Base-by-base conservation (phyloP, 2,329 filamentous ascomycete genomes). In the Xylariaceae sp. region DNA sequence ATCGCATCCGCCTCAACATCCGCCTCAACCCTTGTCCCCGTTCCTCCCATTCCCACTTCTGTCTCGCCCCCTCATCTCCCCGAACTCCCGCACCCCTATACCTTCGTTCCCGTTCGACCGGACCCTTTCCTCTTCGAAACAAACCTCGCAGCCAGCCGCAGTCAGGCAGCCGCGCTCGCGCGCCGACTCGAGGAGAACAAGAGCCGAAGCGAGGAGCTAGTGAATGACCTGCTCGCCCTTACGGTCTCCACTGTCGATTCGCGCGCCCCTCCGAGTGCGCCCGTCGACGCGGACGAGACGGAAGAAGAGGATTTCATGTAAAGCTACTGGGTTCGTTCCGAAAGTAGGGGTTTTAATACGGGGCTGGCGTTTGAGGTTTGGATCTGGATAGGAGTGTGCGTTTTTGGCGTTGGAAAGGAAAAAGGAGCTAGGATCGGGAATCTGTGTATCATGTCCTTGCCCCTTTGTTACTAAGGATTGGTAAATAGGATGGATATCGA, bases 241-340 rank as follows among this genome's bases (percentile, higher is more conserved):
- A 68, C 67, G 11, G 62, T 69, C 11, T 62, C 63, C 3, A 67
- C 56, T 5, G 23, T 30, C 4, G 63, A 57, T 7, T 56, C 64
- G 37, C 59, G 50, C 13, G 60, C 62, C 13, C 55, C 61, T 2
- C 51, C 52, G 10, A 58, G 54, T 4, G 59, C 61, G 7, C 58
- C 42, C 3, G 61, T 61, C 0, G 70, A 70, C 49, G 68, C 57
- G 0, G 69, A 72, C 30, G 70, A 72, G 61, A 71, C 69, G 15
- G 70, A 72, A 57, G 69, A 71, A 10, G 70, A 71, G 39, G 69
- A 70, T 35, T 70, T 70, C 49, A 70, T 71, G 52, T 71, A 57
- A 61, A 13, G 5, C 18, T 7, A 9, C 4, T n/a, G 10, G 30
- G 17, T 5, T 47, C 23, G 30, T 53, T 17, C 35, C 6, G 52